phyloP scores from a whole-genome alignment of 2,329 filamentous ascomycete genomes.

The Ceratocystis variospora region DNA sequence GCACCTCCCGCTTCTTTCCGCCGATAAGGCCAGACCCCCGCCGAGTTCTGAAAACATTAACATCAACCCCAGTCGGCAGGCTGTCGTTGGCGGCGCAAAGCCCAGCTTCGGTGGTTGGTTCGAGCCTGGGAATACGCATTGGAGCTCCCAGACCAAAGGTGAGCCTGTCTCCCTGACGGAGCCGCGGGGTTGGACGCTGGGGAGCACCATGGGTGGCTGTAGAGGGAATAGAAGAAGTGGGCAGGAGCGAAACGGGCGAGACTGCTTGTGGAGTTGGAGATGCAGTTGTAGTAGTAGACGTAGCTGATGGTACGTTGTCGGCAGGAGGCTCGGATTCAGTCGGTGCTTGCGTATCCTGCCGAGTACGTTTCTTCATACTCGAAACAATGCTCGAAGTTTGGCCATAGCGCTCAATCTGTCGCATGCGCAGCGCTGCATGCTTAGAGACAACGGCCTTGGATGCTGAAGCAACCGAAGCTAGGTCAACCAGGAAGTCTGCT shows the following conservation, averaged over 20 bases:
- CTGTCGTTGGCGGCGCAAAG: neutral
- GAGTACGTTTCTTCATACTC: constrained; percentile 25
- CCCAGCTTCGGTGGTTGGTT: constrained; percentile 12
- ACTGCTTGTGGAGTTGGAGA: neutral
- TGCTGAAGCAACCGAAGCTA: constrained; percentile 55
- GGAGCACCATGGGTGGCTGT: constrained; percentile 2
- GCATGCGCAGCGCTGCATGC: constrained; percentile 43
- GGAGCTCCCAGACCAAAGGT: constrained; percentile 5
- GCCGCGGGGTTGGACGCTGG: constrained; percentile 11
- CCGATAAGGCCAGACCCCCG: constrained; percentile 12
- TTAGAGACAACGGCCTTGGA: constrained; percentile 53
- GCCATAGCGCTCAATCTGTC: constrained; percentile 39
- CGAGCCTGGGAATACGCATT: constrained; percentile 17
- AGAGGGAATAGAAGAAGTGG: neutral
- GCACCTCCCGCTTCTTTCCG: neutral
- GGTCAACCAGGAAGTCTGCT: constrained; percentile 53
- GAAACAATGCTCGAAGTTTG: constrained; percentile 33
- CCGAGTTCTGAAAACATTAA: constrained; percentile 17
- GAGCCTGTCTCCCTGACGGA: constrained; percentile 16
- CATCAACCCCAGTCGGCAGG: constrained; percentile 5
- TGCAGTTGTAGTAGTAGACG: neutral
- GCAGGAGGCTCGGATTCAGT: neutral
- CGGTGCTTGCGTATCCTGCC: neutral
- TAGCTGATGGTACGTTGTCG: neutral
- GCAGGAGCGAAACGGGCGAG: neutral